phyloP scores from a whole-genome alignment of 441 rosid genomes.

The Capsella rubella region DNA sequence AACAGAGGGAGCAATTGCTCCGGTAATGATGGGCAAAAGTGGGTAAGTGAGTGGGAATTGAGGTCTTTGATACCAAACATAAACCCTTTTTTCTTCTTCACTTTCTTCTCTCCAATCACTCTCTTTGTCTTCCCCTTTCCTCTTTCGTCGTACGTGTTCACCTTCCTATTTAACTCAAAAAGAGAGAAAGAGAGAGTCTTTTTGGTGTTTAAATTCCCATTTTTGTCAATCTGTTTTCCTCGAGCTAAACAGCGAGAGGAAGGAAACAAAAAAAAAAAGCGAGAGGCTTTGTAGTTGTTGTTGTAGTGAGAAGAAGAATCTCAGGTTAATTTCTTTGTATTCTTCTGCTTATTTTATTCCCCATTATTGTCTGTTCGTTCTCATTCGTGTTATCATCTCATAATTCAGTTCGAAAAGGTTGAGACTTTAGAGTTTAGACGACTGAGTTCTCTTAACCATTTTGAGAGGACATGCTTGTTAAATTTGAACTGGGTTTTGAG shows the following conservation, averaged over 20 bases:
- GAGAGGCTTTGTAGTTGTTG: neutral
- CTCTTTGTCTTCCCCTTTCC: constrained; percentile 17
- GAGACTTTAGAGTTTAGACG: no score
- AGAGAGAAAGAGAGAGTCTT: neutral
- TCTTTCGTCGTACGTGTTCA: constrained; percentile 19
- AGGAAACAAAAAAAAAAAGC: neutral
- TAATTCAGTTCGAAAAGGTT: no score
- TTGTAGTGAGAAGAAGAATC: neutral
- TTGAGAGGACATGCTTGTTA: no score
- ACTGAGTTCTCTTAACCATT: no score
- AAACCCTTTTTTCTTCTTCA: constrained; percentile 29
- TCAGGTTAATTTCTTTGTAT: constrained; percentile 30
- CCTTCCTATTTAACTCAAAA: neutral
- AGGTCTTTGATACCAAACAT: constrained; percentile 36
- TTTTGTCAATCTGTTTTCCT: neutral
- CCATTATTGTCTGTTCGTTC: constrained; percentile 3
- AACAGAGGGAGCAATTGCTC: constrained; percentile 27
- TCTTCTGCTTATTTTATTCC: neutral
- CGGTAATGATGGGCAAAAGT: constrained; percentile 44
- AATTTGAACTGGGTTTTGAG: no score
- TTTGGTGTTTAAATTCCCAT: constrained; percentile 12
- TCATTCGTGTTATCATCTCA: neutral
- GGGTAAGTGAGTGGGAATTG: constrained; percentile 31
- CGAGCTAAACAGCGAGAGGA: neutral
- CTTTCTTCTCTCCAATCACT: constrained; percentile 36